Percentiles rank a stretch among this genome's conserved stretches.
Conservation (phyloP, 345 rosid genomes). For the Populus davidiana region DNA sequence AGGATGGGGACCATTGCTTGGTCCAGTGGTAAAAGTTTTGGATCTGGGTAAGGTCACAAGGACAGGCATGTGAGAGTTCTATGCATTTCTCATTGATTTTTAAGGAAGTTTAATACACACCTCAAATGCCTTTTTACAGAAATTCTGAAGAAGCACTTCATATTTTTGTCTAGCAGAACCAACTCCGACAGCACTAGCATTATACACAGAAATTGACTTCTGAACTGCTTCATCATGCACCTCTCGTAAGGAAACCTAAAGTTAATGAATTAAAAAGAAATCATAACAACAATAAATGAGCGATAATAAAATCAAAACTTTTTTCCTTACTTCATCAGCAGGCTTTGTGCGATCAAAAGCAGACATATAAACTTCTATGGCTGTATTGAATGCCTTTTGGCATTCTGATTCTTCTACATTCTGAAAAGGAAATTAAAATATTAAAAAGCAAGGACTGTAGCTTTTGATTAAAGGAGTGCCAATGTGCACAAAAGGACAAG, state of each 20-base stretch:
- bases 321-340: slow-evolving; percentile 75
- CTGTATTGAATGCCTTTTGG: slow-evolving; percentile 78
- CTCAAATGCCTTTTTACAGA: slow-evolving; percentile 77
- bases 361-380: slow-evolving; percentile 61
- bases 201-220: slow-evolving; percentile 62
- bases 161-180: slow-evolving; percentile 73
- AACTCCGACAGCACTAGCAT: slow-evolving; percentile 78
- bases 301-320: background rate
- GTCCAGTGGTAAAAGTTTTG: no score
- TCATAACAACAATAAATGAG: slow-evolving; percentile 5
- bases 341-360: slow-evolving; percentile 66
- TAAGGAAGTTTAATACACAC: slow-evolving; percentile 25
- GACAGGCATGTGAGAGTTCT: no score
- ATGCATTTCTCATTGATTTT: no score
- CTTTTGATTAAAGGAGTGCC: no score
- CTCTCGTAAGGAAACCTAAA: slow-evolving; percentile 73
- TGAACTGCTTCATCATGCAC: slow-evolving; percentile 84
- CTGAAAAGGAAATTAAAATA: slow-evolving; percentile 32
- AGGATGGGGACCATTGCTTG: no score
- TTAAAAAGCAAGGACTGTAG: background rate
- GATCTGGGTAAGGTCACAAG: no score
- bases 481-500: no score
- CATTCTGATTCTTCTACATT: slow-evolving; percentile 98
- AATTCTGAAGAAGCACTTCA: slow-evolving; percentile 81
- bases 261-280: slow-evolving; percentile 28